Evolutionary conservation across 2,329 filamentous ascomycete genomes (phyloP), one percentile per base, ranked within the genome.

Genomic region (Colletotrichum zoysiae): DNA sequence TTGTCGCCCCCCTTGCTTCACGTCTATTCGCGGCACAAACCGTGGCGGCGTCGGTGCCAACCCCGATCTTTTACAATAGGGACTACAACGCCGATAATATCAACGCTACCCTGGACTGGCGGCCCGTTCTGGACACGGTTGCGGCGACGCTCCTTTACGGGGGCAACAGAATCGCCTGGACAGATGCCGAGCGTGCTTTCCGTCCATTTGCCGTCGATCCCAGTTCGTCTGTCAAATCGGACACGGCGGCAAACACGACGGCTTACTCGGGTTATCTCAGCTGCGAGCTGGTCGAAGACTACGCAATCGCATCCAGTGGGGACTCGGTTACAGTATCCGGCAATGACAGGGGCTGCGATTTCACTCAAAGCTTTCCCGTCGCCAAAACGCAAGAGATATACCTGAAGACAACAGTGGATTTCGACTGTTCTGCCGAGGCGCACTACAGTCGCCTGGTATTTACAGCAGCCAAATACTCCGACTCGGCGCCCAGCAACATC

Each of bases 191-290:
- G 18, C 44, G 30, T 18, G 46, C 64, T 7, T 67, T 40, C 33
- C 64, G 64, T 6, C 64, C 55, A n/a, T 67, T 67, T 12, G 35
- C 56, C 8, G 33, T 3, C 1, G 33, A 7, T 3, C 18, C 11
- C 7, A 5, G 7, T 5, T 23, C 48, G 33, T 46, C n/a, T 23
- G 11, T 12, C 16, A 18, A 51, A 1, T 50, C 61, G 1, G 46
- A 35, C n/a, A 40, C 60, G 42, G 46, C 42, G 4, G 56, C 42
- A 16, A 67, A 67, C 18, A 67, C 64, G n/a, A 40, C 56, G 3
- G 56, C 64, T 5, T 67, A 60, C n/a, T 46, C 64, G 4, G 64
- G n/a, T 7, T 67, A 60, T 11, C 64, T 67, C 35, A 67, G 33
- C 33, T 60, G 55, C 44, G 56, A 67, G 56, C 5, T 60, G 6